These are phyloP conservation scores for Plectosphaerella plurivora DNA, from an alignment of 2,329 filamentous ascomycete species.

Conservation along the genomic window DNA sequence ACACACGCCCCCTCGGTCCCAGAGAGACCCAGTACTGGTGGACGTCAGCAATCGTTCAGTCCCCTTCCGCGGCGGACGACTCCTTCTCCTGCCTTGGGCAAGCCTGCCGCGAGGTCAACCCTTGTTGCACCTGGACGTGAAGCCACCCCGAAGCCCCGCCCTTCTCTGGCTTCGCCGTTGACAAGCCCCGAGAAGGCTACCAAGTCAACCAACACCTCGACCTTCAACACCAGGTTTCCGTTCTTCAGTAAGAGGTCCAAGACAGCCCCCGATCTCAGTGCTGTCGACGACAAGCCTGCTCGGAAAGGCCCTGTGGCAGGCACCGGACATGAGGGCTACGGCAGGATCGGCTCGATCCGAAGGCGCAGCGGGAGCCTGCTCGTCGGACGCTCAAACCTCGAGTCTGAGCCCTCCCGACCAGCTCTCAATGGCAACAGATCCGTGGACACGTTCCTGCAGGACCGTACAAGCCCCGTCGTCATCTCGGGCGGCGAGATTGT, in stretches of 20 bases:
- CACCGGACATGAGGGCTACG: conserved; percentile 90
- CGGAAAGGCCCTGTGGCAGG: conserved; percentile 82
- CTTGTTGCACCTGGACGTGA: conserved; percentile 22
- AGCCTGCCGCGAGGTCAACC: too few relatives aligned
- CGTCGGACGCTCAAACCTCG: conserved; percentile 39
- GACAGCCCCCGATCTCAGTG: conserved; percentile 44
- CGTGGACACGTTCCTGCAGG: conserved; percentile 53
- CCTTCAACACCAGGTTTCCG: conserved; percentile 64
- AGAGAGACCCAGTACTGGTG: neutral
- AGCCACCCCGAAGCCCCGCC: conserved; percentile 27
- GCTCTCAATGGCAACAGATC: conserved; percentile 38
- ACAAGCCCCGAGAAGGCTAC: neutral
- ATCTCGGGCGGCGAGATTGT: conserved; percentile 61
- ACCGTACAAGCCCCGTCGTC: conserved; percentile 61
- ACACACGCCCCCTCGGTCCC: conserved; percentile 26
- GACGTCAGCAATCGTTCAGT: neutral
- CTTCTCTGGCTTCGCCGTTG: conserved; percentile 1
- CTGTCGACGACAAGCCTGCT: conserved; percentile 46
- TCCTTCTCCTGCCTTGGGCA: conserved; percentile 15
- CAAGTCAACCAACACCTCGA: conserved; percentile 50
- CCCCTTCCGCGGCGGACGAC: neutral
- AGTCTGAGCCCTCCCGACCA: conserved; percentile 45
- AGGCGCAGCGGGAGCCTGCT: conserved; percentile 60
- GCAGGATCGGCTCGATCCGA: conserved; percentile 55
- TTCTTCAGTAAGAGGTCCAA: conserved; percentile 74